Base-by-base conservation (phyloP, 495 filamentous ascomycete species). In the Aspergillus incahuasiensis region DNA sequence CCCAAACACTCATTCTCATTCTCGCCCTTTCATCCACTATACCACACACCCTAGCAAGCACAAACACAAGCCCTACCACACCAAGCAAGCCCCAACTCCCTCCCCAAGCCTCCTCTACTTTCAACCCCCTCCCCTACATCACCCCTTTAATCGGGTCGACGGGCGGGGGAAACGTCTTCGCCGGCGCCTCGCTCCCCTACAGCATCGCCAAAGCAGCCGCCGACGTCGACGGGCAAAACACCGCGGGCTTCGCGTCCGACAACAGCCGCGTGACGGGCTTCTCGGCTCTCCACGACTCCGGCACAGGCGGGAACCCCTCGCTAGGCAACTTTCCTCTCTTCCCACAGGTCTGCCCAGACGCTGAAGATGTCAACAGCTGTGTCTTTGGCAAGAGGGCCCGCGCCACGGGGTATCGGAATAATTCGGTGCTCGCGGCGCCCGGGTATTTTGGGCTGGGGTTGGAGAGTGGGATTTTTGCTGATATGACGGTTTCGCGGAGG, bases 291-390 rank as follows among this genome's bases (percentile, higher is more conserved):
- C 88, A 91, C 59, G 87, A 90, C 65, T 84, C 79, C 18, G 87
- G 86, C 3, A 90, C 84, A 21, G 86, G 87, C 15, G 85, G 85
- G 13, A 83, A 81, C 25, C 85, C 86, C 1, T 86, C 82, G 38
- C 72, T 92, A 2, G 88, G 88, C 16, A 88, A 88, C 64, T 92
- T 90, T 53, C 79, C 87, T 35, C 70, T 91, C 5, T 91, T 92
- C 55, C 82, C 87, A 1, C 83, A 87, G 57, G 71, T 76, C 41
- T 73, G 79, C 42, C 90, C 88, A 58, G 73, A 75, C 0, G 74
- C 72, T 34, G 82, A 87, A 51, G 78, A 86, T 55, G 68, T 90
- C 52, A 75, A 90, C 68, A 77, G 77, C 20, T 92, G 88, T 63
- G 70, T 68, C 3, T 91, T 81, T 56, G 81, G 83, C 7, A 86